Evolutionary conservation across 2,329 filamentous ascomycete species (phyloP).

Genomic region (Colletotrichum sp.): DNA sequence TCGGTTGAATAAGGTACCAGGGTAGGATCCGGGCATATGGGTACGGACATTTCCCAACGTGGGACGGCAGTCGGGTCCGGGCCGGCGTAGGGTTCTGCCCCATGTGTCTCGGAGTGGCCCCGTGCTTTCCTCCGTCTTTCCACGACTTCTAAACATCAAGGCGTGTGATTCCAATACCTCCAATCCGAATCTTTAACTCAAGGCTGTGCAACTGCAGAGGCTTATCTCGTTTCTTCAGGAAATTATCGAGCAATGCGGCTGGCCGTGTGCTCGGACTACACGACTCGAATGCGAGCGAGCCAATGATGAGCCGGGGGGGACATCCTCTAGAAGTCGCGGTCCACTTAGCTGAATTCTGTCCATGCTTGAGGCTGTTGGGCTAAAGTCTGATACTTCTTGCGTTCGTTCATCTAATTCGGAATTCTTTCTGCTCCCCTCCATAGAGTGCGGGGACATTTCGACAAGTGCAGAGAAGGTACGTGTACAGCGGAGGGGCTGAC

Average conservation of each 20-base stretch:
- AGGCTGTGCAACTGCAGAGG: fast-evolving
- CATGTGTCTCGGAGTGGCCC: background rate
- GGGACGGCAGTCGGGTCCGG: background rate
- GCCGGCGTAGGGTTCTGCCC: background rate
- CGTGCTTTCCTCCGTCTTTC: background rate
- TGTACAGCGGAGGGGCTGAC: no score
- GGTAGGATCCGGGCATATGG: background rate
- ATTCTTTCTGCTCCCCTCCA: background rate
- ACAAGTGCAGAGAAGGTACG: background rate
- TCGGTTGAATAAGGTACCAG: background rate
- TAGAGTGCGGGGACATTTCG: no score
- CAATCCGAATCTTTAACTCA: no score
- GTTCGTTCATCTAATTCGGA: fast-evolving
- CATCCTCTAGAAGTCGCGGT: background rate
- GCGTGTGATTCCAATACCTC: fast-evolving
- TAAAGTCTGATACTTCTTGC: background rate
- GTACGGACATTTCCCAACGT: background rate
- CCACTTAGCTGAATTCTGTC: background rate
- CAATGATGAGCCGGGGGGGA: background rate
- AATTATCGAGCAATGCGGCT: fast-evolving
- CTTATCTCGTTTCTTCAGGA: background rate
- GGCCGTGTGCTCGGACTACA: background rate
- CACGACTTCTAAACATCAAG: fast-evolving
- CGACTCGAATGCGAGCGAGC: background rate
- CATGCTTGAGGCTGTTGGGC: background rate